Conservation (phyloP, 257 asterid genomes). For the Penstemon eatonii region DNA sequence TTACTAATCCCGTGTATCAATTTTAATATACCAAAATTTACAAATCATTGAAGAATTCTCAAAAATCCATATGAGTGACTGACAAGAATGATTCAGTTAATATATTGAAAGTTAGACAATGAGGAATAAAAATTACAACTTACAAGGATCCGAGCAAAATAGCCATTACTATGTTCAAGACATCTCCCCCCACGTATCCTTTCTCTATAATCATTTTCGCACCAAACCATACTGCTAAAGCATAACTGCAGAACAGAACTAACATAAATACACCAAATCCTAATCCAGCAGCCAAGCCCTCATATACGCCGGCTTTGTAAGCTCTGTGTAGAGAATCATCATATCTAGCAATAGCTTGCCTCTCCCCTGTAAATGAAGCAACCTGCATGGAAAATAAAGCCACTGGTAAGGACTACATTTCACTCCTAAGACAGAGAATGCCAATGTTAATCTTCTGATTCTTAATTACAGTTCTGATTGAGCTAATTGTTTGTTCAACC, state of each 20-base stretch:
- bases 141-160: slow-evolving; percentile 52
- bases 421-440: not conserved
- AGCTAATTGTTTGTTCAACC: slow-evolving; percentile 58
- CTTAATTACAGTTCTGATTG: slow-evolving; percentile 59
- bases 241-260: slow-evolving; percentile 49
- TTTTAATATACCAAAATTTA: too few species aligned
- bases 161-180: slow-evolving; percentile 51
- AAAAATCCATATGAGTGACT: not conserved
- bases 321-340: slow-evolving; percentile 47
- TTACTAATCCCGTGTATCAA: not conserved
- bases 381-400: slow-evolving; percentile 41
- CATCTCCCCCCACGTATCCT: slow-evolving; percentile 59
- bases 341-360: slow-evolving; percentile 43
- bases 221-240: slow-evolving; percentile 72
- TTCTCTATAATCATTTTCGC: slow-evolving; percentile 47
- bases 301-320: slow-evolving; percentile 46
- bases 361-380: slow-evolving; percentile 69
- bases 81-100: not conserved
- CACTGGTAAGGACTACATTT: not conserved
- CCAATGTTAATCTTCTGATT: not conserved
- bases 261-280: slow-evolving; percentile 52
- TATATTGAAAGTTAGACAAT: not conserved
- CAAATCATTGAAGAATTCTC: not conserved
- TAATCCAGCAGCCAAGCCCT: slow-evolving; percentile 63
- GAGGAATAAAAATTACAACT: slow-evolving; percentile 18